phyloP scores from a whole-genome alignment of 345 rosid genomes.

The Hirschfeldia incana region DNA sequence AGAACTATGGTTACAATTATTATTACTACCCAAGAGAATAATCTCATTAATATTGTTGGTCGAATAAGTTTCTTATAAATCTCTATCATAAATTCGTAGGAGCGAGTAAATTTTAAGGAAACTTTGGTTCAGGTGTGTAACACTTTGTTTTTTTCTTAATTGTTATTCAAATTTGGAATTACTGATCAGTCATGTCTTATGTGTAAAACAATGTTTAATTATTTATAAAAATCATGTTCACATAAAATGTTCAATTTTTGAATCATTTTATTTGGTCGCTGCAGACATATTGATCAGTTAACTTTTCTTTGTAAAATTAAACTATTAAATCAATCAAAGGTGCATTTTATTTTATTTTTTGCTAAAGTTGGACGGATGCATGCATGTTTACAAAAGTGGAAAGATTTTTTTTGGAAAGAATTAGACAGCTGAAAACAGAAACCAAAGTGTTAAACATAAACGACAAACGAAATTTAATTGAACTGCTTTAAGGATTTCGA shows the following conservation, averaged over 20 bases:
- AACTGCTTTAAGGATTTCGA: not conserved
- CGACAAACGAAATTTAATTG: not conserved
- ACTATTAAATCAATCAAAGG: not conserved
- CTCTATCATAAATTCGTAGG: not conserved
- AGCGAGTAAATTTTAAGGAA: not conserved
- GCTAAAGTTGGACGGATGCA: not conserved
- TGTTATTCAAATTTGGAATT: not conserved
- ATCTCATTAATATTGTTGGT: slow-evolving; percentile 8
- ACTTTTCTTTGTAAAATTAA: not conserved
- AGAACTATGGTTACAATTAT: slow-evolving; percentile 22
- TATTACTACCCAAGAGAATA: slow-evolving; percentile 39
- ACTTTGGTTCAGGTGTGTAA: slow-evolving; percentile 13
- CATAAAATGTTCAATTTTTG: not conserved
- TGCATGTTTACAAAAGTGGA: not conserved
- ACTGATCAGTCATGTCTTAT: not conserved
- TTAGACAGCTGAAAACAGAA: not conserved
- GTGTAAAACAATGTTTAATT: not conserved
- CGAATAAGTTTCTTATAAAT: slow-evolving; percentile 11
- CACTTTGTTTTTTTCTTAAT: not conserved
- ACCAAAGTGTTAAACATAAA: not conserved
- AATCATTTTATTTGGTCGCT: not conserved
- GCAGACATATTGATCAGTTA: not conserved
- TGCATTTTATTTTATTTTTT: not conserved
- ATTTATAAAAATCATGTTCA: not conserved
- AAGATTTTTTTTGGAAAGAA: not conserved